Evolutionary conservation across 2,329 filamentous ascomycete genomes (phyloP).

Genomic region (Lasiodiplodia sp.): DNA sequence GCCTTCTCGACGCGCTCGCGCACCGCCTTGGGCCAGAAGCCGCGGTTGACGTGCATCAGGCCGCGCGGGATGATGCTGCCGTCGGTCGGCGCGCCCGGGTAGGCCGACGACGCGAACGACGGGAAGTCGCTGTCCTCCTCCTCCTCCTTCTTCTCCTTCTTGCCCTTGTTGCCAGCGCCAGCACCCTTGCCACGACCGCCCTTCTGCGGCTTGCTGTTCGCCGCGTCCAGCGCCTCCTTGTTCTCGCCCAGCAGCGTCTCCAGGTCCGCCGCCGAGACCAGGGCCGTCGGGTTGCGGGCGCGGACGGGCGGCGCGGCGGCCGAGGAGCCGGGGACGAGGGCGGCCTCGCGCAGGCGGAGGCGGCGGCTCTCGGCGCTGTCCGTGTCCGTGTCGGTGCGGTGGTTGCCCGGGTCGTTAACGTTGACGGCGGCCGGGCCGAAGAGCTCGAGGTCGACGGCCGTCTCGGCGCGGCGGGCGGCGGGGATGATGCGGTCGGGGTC

Average conservation of each 20-base stretch:
- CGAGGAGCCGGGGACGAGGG: background rate
- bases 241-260: too few relatives aligned
- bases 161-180: too few relatives aligned
- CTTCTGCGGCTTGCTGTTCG: too few relatives aligned
- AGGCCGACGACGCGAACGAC: background rate
- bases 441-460: background rate
- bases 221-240: too few relatives aligned
- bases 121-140: background rate
- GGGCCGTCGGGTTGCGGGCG: too few relatives aligned
- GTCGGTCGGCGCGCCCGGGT: background rate
- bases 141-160: too few relatives aligned
- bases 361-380: too few relatives aligned
- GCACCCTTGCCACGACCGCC: too few relatives aligned
- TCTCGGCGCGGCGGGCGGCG: background rate
- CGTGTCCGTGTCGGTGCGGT: background rate
- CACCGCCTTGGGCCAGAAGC: background rate
- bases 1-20: background rate
- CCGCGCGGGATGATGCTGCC: background rate
- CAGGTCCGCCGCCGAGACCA: too few relatives aligned
- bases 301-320: background rate
- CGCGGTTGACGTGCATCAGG: background rate
- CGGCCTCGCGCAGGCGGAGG: background rate
- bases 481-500: constrained; percentile 2
- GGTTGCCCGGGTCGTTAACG: too few relatives aligned
- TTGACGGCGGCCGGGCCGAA: background rate